Percentiles rank a stretch among this genome's conserved stretches.
Conservation (phyloP, 768 basidiomycete genomes). For the Glaciozyma martinii region DNA sequence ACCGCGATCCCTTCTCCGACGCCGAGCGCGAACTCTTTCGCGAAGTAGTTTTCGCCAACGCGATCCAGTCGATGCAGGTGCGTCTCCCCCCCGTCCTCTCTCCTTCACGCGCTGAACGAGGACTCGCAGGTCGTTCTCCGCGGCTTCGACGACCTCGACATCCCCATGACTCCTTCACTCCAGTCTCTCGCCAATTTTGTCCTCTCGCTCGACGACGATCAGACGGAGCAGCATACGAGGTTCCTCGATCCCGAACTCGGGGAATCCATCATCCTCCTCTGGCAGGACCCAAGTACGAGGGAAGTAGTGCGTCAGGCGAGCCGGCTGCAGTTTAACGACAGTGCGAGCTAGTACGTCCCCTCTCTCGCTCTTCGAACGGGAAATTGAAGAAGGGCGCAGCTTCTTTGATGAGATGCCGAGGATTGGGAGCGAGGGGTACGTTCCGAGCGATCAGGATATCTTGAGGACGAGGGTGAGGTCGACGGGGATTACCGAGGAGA, state of each 20-base stretch:
- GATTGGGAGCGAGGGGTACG: constrained; percentile 43
- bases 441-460: constrained; percentile 93
- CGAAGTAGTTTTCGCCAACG: constrained; percentile 87
- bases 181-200: not conserved
- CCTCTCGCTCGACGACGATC: constrained; percentile 1
- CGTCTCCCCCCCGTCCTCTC: not conserved
- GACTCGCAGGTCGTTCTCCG: constrained; percentile 10
- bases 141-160: not conserved
- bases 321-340: constrained; percentile 20
- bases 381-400: not conserved
- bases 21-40: constrained; percentile 82
- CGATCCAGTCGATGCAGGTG: constrained; percentile 79
- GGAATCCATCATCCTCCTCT: constrained; percentile 10
- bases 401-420: not conserved
- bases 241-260: not conserved
- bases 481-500: constrained; percentile 93
- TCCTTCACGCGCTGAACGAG: not conserved
- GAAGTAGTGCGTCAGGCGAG: not conserved
- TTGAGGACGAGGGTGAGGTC: constrained; percentile 87
- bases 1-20: constrained; percentile 52
- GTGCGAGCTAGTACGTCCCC: constrained; percentile 11
- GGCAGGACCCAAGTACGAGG: constrained; percentile 3
- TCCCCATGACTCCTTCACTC: not conserved
- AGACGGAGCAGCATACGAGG: not conserved
- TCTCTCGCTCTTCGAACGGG: not conserved